Conservation (phyloP, 2,329 filamentous ascomycete species). For the Chaetoscypha palmicola region DNA sequence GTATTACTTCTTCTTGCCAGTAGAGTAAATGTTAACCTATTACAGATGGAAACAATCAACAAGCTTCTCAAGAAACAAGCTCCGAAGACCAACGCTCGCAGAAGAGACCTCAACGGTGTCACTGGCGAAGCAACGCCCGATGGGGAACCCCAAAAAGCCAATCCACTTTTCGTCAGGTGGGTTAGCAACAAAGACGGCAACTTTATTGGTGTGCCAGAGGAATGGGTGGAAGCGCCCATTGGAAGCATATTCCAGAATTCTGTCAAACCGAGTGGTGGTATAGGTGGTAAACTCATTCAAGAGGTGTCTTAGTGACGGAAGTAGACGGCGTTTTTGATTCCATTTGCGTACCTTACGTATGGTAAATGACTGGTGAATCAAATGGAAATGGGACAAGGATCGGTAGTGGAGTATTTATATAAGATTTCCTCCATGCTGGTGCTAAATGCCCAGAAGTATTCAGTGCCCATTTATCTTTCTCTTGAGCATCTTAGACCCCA, state of each 20-base stretch:
- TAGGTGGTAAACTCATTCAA: constrained; percentile 29
- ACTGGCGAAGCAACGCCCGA: constrained; percentile 43
- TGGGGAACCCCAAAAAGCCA: constrained; percentile 41
- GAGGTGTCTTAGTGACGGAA: constrained; percentile 30
- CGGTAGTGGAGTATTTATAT: too few species aligned
- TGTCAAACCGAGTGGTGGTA: constrained; percentile 17
- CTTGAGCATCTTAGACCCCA: too few species aligned
- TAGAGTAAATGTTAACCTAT: constrained; percentile 8
- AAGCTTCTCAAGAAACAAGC: constrained; percentile 82
- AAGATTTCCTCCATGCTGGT: too few species aligned
- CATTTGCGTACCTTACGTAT: too few species aligned
- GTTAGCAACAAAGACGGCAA: constrained; percentile 60
- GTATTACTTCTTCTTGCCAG: constrained; percentile 9
- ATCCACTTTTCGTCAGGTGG: constrained; percentile 62
- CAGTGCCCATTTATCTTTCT: too few species aligned
- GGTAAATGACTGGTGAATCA: too few species aligned
- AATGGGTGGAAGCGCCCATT: constrained; percentile 57
- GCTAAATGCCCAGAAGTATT: too few species aligned
- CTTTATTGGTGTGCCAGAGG: constrained; percentile 56
- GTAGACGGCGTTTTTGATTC: too few species aligned
- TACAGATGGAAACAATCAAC: constrained; percentile 82
- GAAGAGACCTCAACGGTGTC: constrained; percentile 32
- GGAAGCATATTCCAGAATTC: constrained; percentile 49
- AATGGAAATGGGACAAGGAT: too few species aligned
- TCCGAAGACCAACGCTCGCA: constrained; percentile 57